Base-by-base conservation (phyloP, 1,284 basidiomycete genomes). In the Ustilago trichophora region DNA sequence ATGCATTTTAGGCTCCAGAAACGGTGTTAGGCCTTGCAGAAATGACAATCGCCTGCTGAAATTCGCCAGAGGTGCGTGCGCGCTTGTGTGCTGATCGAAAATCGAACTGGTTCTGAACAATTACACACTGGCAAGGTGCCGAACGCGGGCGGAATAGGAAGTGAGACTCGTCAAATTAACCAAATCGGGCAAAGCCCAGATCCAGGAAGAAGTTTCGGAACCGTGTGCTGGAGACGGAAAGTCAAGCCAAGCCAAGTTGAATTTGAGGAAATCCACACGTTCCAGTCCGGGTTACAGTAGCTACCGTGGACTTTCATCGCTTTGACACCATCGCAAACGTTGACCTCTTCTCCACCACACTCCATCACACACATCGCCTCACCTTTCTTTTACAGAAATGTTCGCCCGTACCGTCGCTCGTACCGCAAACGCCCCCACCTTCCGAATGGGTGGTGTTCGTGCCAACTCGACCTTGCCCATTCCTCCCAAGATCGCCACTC, bases 401-500 rank as follows among this genome's bases (percentile, higher is more conserved):
- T 64, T 65, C 42, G 62, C 57, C 21, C 67, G 67, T 24, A 25
- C 49, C 26, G 43, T 47, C 24, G 36, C 52, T 27, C 45, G 48
- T 16, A 53, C 42, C 21, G 29, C 50, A 13, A 36, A 47, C 22
- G 36, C 48, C 31, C 32, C 29, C 21, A 27, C 34, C 15, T 31
- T 50, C 35, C 52, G 50, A 10, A 19, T 50, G 12, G 45, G 48
- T 1, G 66, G 64, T 48, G 72, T 72, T 16, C 67, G 73, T 16
- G 27, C 36, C 59, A 56, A 66, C 51, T 80, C 78, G 22, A 38
- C 66, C 15, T 70, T 80, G 7, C 87, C 95, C 65, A 88, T 96
- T 76, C 93, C 93, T 38, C 93, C 93, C 51, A 97, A 97, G 86
- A 90, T 97, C 80, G 93, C 93, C 51, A 91, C 93, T 19, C 93